These are phyloP conservation scores for Fusarium austroafricanum DNA, from an alignment of 2,329 filamentous ascomycete genomes.

Conservation along the genomic window DNA sequence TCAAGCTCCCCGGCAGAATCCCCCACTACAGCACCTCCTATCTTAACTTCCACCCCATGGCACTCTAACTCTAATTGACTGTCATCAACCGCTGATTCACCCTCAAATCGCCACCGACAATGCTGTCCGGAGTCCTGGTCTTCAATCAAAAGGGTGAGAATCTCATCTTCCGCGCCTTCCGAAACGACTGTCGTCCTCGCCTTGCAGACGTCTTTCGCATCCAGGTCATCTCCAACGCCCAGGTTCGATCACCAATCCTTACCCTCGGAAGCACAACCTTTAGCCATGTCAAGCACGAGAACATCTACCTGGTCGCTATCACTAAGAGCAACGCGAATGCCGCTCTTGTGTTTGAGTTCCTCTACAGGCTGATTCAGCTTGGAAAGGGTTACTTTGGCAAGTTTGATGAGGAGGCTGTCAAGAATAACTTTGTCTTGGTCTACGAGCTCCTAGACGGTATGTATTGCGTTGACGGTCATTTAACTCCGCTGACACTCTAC, in stretches of 20 bases:
- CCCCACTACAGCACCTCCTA: conserved; percentile 40
- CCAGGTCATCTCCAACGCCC: conserved; percentile 97
- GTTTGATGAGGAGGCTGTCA: conserved; percentile 98
- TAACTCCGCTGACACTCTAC: background rate
- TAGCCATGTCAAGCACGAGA: conserved; percentile 99
- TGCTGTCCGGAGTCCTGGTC: conserved; percentile 96
- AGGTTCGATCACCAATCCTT: conserved; percentile 96
- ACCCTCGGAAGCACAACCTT: conserved; percentile 98
- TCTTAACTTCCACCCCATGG: conserved; percentile 11
- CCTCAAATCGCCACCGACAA: conserved; percentile 62
- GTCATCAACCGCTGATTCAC: conserved; percentile 16
- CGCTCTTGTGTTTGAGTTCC: conserved; percentile 96
- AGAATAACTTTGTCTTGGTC: conserved; percentile 99
- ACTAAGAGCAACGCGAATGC: conserved; percentile 99
- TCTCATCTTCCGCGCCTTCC: conserved; percentile 98
- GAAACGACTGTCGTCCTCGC: conserved; percentile 96
- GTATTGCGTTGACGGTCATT: background rate
- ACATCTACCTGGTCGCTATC: conserved; percentile 97
- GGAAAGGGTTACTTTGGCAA: conserved; percentile 98
- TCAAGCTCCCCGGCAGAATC: conserved; percentile 41
- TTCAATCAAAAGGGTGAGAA: conserved; percentile 99
- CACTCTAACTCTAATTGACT: conserved; percentile 8
- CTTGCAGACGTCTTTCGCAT: conserved; percentile 99
- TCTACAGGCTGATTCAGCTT: conserved; percentile 90
- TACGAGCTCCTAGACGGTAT: conserved; percentile 95